These are phyloP conservation scores for Lactarius sanguifluus DNA, from an alignment of 768 basidiomycete genomes.

Conservation along the genomic window DNA sequence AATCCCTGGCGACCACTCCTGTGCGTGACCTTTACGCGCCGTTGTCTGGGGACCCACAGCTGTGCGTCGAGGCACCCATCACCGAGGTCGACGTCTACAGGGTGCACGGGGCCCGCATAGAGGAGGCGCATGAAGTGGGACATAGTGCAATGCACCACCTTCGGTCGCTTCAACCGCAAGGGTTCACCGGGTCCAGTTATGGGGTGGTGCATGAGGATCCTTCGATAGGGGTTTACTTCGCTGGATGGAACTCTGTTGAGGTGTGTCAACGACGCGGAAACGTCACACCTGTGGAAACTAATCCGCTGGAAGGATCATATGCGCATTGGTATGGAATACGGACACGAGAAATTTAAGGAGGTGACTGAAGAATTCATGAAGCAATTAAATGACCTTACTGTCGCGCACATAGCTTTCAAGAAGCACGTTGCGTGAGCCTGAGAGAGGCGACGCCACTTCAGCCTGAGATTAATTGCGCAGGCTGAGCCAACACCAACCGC, in stretches of 20 bases:
- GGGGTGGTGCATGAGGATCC: not conserved
- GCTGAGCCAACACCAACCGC: not conserved
- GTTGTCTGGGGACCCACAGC: not conserved
- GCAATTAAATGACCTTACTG: not conserved
- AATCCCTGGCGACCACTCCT: not conserved
- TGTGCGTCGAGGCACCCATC: not conserved
- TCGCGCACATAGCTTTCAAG: not conserved
- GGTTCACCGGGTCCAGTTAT: conserved; percentile 6
- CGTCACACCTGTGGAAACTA: not conserved
- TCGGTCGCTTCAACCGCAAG: conserved; percentile 1
- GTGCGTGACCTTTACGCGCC: not conserved
- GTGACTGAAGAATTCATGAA: not conserved
- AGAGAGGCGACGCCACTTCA: not conserved
- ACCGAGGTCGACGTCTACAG: conserved; percentile 8
- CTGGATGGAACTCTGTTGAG: conserved; percentile 15
- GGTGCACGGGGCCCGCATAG: not conserved
- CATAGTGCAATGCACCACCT: not conserved
- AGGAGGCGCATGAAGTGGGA: not conserved
- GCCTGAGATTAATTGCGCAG: not conserved
- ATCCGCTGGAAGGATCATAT: not conserved
- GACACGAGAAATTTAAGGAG: not conserved
- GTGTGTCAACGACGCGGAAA: not conserved
- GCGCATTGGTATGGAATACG: not conserved
- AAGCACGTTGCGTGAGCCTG: not conserved
- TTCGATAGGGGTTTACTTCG: not conserved